Conservation (phyloP, 1,284 basidiomycete species). For the Coniferiporia sulphurascens region DNA sequence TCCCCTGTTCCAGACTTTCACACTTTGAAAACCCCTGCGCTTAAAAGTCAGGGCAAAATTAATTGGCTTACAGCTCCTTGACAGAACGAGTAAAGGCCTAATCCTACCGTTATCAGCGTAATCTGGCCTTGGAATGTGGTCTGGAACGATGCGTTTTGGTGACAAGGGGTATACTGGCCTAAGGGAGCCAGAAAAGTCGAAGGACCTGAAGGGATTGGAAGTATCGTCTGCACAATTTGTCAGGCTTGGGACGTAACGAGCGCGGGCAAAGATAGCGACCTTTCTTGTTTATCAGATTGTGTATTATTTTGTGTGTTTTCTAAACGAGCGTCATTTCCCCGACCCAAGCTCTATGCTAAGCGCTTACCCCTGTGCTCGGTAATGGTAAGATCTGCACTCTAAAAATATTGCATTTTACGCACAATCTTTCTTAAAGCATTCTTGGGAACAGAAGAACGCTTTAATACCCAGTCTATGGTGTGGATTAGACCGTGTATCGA, state of each 20-base stretch:
- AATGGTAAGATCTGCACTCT: conserved; percentile 5
- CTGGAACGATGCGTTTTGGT: conserved; percentile 62
- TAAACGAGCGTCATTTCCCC: conserved; percentile 27
- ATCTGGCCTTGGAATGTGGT: conserved; percentile 74
- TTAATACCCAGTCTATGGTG: conserved; percentile 63
- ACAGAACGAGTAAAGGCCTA: conserved; percentile 25
- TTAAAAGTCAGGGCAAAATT: conserved; percentile 19
- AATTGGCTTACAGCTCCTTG: conserved; percentile 27
- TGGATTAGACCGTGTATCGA: conserved; percentile 15
- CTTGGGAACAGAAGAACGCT: conserved; percentile 80
- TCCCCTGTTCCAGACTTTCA: conserved; percentile 54
- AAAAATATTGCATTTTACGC: conserved; percentile 30
- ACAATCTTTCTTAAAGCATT: conserved; percentile 84
- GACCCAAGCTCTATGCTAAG: conserved; percentile 3
- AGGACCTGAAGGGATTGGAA: conserved; percentile 71
- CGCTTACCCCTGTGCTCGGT: conserved; percentile 40
- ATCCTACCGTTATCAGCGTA: conserved; percentile 68
- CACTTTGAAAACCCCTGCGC: conserved; percentile 54
- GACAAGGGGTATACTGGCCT: conserved; percentile 76
- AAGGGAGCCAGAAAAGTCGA: conserved; percentile 63
- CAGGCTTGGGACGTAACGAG: neutral
- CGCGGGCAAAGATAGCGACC: neutral
- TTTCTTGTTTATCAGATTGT: conserved; percentile 37
- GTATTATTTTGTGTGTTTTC: conserved; percentile 77
- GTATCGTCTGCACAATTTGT: conserved; percentile 45